A percentile compares a stretch with the other conserved stretches of the same genome.
phyloP scores from a whole-genome alignment of 148 eudicot species.

The Dysphania ambrosioides region DNA sequence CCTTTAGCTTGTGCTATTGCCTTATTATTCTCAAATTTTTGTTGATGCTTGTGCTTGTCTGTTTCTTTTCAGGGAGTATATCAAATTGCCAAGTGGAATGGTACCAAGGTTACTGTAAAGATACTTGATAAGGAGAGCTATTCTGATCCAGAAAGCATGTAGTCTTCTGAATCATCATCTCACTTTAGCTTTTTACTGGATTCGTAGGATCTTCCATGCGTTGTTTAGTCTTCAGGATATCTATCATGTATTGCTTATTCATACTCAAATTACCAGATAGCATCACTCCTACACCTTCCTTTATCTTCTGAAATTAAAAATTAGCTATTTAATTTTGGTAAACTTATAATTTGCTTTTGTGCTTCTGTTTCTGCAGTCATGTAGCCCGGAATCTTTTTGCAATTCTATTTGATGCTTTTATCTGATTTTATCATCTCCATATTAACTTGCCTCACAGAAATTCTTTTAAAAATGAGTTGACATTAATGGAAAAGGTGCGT shows the following conservation, averaged over 20 bases:
- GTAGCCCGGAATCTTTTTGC: neutral
- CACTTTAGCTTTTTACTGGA: neutral
- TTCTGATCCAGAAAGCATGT: slow-evolving; percentile 92
- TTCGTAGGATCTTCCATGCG: neutral
- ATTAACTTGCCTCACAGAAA: slow-evolving; percentile 49
- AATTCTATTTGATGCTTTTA: slow-evolving; percentile 4
- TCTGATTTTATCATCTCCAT: slow-evolving; percentile 2
- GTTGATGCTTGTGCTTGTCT: slow-evolving; percentile 1
- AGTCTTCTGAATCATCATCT: slow-evolving; percentile 26
- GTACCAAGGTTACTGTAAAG: slow-evolving; percentile 95
- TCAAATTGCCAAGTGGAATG: slow-evolving; percentile 99
- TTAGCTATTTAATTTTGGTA: neutral
- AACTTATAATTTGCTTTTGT: neutral
- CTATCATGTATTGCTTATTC: neutral
- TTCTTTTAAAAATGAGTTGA: slow-evolving; percentile 81
- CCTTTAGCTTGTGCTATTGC: neutral
- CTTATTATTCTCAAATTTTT: neutral
- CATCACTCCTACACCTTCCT: neutral
- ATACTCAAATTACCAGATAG: neutral
- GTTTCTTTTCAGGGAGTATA: slow-evolving; percentile 65
- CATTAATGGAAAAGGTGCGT: slow-evolving; percentile 85
- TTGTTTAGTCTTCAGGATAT: neutral
- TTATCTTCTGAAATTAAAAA: neutral
- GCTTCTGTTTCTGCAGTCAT: too few relatives aligned
- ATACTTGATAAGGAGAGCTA: slow-evolving; percentile 94